These are phyloP conservation scores for Xylaria scruposa DNA, from an alignment of 495 filamentous ascomycete genomes.

Conservation along the genomic window DNA sequence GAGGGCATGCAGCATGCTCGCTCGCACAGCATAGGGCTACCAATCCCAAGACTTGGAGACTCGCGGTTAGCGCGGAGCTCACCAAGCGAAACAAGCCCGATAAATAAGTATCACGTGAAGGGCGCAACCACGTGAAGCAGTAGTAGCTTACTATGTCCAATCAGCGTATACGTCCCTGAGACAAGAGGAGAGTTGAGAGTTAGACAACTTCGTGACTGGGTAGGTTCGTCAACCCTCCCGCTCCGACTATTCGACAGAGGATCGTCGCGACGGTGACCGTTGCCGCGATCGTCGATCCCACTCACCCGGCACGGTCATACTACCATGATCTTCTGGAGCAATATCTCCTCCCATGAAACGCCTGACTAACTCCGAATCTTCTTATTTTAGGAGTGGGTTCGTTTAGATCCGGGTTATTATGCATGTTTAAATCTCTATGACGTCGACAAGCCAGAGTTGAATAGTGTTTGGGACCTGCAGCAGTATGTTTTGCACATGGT, in stretches of 20 bases:
- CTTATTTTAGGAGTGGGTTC: background rate
- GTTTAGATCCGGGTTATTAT: background rate
- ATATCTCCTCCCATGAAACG: background rate
- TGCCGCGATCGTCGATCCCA: constrained; percentile 5
- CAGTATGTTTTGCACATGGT: constrained; percentile 18
- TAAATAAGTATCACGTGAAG: constrained; percentile 15
- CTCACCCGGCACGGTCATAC: constrained; percentile 7
- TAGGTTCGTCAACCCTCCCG: background rate
- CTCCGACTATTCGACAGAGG: background rate
- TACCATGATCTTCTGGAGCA: constrained; percentile 4
- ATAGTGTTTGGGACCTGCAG: constrained; percentile 5
- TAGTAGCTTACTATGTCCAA: constrained; percentile 3
- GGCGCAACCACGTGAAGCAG: constrained; percentile 19
- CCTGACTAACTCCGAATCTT: constrained; percentile 12
- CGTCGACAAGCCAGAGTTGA: constrained; percentile 8
- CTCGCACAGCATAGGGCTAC: background rate
- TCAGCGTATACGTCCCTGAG: constrained; percentile 4
- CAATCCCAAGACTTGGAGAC: background rate
- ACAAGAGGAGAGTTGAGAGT: background rate
- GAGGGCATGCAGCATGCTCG: background rate
- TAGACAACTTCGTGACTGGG: background rate
- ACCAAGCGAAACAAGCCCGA: background rate
- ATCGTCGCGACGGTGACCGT: background rate
- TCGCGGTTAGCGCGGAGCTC: background rate
- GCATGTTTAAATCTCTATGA: constrained; percentile 4